phyloP scores from a whole-genome alignment of 768 basidiomycete species.

The Daedalea quercina region DNA sequence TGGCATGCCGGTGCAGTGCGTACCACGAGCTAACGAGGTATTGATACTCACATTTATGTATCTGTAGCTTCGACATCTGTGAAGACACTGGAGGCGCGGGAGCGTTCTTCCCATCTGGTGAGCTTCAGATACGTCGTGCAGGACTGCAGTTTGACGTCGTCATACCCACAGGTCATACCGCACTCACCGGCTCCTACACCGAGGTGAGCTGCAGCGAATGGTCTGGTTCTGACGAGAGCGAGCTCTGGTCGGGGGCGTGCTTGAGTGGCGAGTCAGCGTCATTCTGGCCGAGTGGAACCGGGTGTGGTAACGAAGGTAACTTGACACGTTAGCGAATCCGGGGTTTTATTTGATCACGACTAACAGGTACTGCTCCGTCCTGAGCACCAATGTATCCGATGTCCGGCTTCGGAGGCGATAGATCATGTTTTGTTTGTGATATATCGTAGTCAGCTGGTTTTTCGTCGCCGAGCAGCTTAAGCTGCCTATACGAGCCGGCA shows the following conservation, averaged over 20 bases:
- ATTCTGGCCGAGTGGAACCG: conserved; percentile 41
- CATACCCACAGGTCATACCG: conserved; percentile 37
- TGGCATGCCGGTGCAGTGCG: conserved; percentile 44
- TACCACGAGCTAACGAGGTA: background rate
- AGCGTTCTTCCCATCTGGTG: conserved; percentile 49
- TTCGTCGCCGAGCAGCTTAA: no score
- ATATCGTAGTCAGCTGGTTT: no score
- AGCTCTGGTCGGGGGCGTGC: conserved; percentile 44
- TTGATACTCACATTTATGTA: no score
- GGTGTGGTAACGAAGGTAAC: conserved; percentile 50
- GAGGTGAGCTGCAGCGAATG: conserved; percentile 55
- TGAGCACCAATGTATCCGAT: no score
- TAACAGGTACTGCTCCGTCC: no score
- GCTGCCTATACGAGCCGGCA: no score
- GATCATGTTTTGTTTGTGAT: no score
- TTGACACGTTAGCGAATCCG: background rate
- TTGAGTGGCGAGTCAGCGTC: conserved; percentile 40
- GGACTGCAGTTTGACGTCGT: background rate
- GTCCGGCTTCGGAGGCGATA: no score
- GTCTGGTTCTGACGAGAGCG: conserved; percentile 44
- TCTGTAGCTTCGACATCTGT: conserved; percentile 54
- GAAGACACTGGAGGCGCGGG: conserved; percentile 45
- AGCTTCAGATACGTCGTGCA: background rate
- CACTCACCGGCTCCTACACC: conserved; percentile 43
- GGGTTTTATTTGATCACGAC: no score